A percentile compares a stretch with the other conserved stretches of the same genome.
These are phyloP conservation scores for Russula sp. DNA, from an alignment of 768 basidiomycete genomes.

Conservation along the genomic window DNA sequence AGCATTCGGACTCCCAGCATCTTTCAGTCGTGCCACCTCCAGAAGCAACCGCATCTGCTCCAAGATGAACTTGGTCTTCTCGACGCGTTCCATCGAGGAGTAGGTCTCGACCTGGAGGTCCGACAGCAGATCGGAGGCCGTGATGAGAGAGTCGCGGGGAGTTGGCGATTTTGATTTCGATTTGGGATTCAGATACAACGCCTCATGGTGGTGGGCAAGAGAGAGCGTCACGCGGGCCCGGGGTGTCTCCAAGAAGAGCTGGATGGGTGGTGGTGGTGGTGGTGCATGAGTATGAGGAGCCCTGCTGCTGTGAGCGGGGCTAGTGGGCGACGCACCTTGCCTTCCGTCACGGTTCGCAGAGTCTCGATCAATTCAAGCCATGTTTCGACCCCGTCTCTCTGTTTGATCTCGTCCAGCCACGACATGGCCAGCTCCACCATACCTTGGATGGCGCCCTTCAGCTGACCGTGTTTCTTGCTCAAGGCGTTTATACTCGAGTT, in stretches of 20 bases:
- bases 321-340: slow-evolving; percentile 59
- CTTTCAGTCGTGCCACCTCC: slow-evolving; percentile 68
- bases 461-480: slow-evolving; percentile 95
- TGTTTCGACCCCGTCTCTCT: slow-evolving; percentile 55
- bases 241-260: slow-evolving; percentile 97
- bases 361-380: slow-evolving; percentile 91
- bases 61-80: slow-evolving; percentile 97
- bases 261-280: too few relatives aligned
- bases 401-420: slow-evolving; percentile 74
- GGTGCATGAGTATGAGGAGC: background rate
- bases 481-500: slow-evolving; percentile 62
- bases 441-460: slow-evolving; percentile 84
- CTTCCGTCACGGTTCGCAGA: slow-evolving; percentile 86
- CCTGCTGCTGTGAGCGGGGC: background rate
- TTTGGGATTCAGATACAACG: slow-evolving; percentile 43
- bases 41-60: slow-evolving; percentile 95
- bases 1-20: slow-evolving; percentile 51
- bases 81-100: slow-evolving; percentile 94
- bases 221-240: slow-evolving; percentile 89
- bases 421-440: slow-evolving; percentile 82
- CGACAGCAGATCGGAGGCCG: slow-evolving; percentile 84
- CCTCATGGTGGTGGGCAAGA: slow-evolving; percentile 81
- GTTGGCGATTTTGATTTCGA: slow-evolving; percentile 31
- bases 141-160: slow-evolving; percentile 56
- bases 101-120: slow-evolving; percentile 99